phyloP scores from a whole-genome alignment of 2,329 filamentous ascomycete genomes.

The Davidsoniella australis region DNA sequence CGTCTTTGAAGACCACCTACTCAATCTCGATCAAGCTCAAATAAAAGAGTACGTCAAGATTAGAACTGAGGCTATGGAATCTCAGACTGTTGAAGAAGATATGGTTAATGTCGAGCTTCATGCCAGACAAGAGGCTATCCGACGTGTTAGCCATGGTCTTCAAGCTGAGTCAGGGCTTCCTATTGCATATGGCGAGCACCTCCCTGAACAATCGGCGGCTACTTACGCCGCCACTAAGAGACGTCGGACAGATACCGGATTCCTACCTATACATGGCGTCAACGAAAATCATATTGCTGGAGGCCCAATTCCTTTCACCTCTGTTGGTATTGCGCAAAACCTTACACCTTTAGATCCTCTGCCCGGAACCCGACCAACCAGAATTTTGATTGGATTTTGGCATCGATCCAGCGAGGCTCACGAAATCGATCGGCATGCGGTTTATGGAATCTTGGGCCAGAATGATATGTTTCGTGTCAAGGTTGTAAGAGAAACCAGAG shows the following conservation, averaged over 20 bases:
- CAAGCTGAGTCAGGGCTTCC: slow-evolving; percentile 26
- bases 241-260: slow-evolving; percentile 14
- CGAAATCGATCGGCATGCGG: slow-evolving; percentile 38
- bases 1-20: slow-evolving; percentile 39
- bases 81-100: slow-evolving; percentile 24
- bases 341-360: slow-evolving; percentile 24
- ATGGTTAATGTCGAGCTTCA: slow-evolving; percentile 22
- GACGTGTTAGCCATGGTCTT: slow-evolving; percentile 25
- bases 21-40: slow-evolving; percentile 36
- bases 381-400: slow-evolving; percentile 44
- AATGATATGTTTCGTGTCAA: slow-evolving; percentile 51
- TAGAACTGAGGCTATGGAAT: slow-evolving; percentile 22
- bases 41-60: slow-evolving; percentile 47
- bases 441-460: slow-evolving; percentile 43
- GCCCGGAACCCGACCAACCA: slow-evolving; percentile 35
- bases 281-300: not conserved
- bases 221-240: slow-evolving; percentile 2
- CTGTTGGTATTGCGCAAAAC: slow-evolving; percentile 6
- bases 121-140: slow-evolving; percentile 31
- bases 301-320: slow-evolving; percentile 9
- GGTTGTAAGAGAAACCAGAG: slow-evolving; percentile 40
- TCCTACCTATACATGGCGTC: not conserved
- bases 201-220: not conserved
- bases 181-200: slow-evolving; percentile 32
- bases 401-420: slow-evolving; percentile 31